Evolutionary conservation across 2,329 filamentous ascomycete genomes (phyloP).

Genomic region (Trichophyton benhamiae): DNA sequence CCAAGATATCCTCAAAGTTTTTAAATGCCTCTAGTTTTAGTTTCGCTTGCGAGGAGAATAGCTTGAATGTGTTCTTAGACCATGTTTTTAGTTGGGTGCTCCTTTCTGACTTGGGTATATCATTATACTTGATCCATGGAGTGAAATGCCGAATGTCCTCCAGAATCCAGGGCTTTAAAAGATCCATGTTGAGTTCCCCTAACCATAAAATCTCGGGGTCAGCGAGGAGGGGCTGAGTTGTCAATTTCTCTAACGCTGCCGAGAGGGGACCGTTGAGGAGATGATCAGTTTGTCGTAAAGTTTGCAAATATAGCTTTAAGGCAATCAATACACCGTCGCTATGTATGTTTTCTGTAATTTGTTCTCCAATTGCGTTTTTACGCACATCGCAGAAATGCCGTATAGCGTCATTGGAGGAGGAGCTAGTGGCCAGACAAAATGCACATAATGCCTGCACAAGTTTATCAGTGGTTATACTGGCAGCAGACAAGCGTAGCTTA

Average conservation of each 20-base stretch:
- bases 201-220: slow-evolving; percentile 54
- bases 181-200: slow-evolving; percentile 61
- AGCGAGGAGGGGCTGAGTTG: slow-evolving; percentile 58
- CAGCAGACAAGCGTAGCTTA: slow-evolving; percentile 42
- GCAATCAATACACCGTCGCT: slow-evolving; percentile 47
- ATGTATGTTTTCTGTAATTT: slow-evolving; percentile 43
- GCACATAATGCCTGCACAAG: slow-evolving; percentile 67
- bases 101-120: slow-evolving; percentile 50
- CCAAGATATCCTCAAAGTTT: slow-evolving; percentile 57
- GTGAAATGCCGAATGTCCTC: slow-evolving; percentile 75
- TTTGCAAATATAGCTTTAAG: slow-evolving; percentile 62
- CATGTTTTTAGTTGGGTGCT: slow-evolving; percentile 51
- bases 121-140: slow-evolving; percentile 74
- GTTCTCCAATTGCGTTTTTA: slow-evolving; percentile 52
- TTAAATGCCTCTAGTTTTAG: slow-evolving; percentile 47
- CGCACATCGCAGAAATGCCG: slow-evolving; percentile 66
- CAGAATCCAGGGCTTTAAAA: slow-evolving; percentile 67
- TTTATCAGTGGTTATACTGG: slow-evolving; percentile 31
- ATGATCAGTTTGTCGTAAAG: slow-evolving; percentile 62
- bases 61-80: slow-evolving; percentile 49
- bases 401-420: slow-evolving; percentile 65
- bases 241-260: slow-evolving; percentile 56
- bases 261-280: slow-evolving; percentile 61
- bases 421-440: slow-evolving; percentile 69
- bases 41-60: slow-evolving; percentile 50